Evolutionary conservation across 2,329 filamentous ascomycete genomes (phyloP).

Genomic region (Fusarium heterosporum): DNA sequence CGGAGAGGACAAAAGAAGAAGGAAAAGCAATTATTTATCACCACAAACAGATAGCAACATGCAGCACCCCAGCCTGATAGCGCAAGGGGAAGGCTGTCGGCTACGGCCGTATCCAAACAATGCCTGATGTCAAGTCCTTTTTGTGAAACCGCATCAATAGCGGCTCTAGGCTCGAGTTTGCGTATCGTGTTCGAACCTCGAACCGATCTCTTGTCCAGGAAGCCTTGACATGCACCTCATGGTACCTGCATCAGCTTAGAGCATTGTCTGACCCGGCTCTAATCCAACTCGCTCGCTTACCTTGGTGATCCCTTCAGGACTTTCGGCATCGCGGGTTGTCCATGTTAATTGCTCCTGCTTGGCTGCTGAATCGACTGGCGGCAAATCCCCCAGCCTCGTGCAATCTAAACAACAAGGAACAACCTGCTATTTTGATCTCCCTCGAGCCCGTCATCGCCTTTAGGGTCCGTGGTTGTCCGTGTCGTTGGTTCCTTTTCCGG

Average conservation of each 20-base stretch:
- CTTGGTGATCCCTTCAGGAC: not conserved
- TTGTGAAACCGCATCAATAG: conserved; percentile 25
- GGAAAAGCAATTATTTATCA: conserved; percentile 10
- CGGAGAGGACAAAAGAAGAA: not conserved
- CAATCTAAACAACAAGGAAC: conserved; percentile 24
- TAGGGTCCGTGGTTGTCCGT: conserved; percentile 6
- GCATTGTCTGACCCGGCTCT: conserved; percentile 6
- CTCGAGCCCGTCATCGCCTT: conserved; percentile 12
- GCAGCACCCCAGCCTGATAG: conserved; percentile 22
- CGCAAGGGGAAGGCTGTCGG: conserved; percentile 7
- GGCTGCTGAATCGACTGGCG: conserved; percentile 2
- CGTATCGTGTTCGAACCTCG: conserved; percentile 16
- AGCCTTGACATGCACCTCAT: conserved; percentile 21
- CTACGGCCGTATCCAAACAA: not conserved
- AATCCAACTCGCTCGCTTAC: conserved; percentile 16
- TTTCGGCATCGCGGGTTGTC: conserved; percentile 10
- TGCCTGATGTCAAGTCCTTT: not conserved
- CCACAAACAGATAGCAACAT: conserved; percentile 5
- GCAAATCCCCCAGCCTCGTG: conserved; percentile 32
- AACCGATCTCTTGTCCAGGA: conserved; percentile 3
- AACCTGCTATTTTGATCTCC: conserved; percentile 18
- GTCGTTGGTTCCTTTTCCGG: conserved; percentile 14
- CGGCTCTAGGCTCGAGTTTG: conserved; percentile 17
- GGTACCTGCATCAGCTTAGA: conserved; percentile 37
- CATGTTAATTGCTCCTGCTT: conserved; percentile 6